Evolutionary conservation across 2,329 filamentous ascomycete species (phyloP).

Genomic region (Fusarium newnesense): DNA sequence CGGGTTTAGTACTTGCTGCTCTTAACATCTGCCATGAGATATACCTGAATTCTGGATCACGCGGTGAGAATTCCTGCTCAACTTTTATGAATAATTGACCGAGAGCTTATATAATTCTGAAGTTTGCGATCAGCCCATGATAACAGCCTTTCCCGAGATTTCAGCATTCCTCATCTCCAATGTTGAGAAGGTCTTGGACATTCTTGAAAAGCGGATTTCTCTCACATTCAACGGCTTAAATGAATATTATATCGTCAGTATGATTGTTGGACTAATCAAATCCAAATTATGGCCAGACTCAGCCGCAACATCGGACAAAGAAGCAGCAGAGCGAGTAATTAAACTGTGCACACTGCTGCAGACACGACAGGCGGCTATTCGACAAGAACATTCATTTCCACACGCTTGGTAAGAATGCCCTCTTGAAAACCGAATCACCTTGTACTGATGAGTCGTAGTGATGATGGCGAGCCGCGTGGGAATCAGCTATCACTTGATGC

Average conservation of each 20-base stretch:
- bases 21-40: background rate
- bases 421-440: accelerated
- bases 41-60: background rate
- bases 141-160: background rate
- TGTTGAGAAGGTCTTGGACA: background rate
- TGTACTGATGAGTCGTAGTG: background rate
- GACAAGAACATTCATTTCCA: accelerated
- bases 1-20: accelerated
- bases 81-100: too few species aligned
- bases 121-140: background rate
- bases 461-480: accelerated
- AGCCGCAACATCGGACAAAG: background rate
- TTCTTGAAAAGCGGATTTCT: background rate
- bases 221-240: background rate
- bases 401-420: background rate
- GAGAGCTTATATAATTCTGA: too few species aligned
- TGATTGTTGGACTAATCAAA: background rate
- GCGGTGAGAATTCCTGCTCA: too few species aligned
- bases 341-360: background rate
- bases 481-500: background rate
- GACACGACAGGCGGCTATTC: background rate
- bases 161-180: background rate
- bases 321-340: background rate
- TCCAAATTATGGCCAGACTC: background rate
- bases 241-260: background rate